phyloP scores from a whole-genome alignment of 2,329 filamentous ascomycete genomes.

The Phialophora verrucosa region DNA sequence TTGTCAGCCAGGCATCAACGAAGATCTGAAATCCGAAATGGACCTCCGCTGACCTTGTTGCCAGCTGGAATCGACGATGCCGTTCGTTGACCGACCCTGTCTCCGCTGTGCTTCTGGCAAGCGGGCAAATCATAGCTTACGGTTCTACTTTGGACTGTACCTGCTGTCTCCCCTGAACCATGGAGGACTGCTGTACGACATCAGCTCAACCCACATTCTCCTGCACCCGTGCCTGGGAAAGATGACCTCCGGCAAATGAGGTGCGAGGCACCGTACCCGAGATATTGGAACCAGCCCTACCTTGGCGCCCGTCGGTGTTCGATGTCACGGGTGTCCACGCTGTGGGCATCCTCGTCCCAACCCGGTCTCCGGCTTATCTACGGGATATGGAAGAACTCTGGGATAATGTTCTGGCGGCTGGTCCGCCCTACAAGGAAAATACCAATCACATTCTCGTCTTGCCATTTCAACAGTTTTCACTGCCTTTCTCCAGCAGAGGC shows the following conservation, averaged over 20 bases:
- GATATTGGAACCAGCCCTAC: neutral
- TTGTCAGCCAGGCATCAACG: neutral
- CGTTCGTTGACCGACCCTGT: neutral
- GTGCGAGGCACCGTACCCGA: neutral
- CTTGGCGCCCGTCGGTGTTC: neutral
- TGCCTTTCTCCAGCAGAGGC: neutral
- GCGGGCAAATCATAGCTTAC: neutral
- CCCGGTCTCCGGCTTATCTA: neutral
- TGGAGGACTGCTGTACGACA: neutral
- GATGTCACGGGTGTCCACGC: neutral
- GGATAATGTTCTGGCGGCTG: neutral
- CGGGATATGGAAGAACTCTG: neutral
- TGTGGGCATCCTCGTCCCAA: neutral
- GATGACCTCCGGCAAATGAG: neutral
- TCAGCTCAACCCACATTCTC: neutral
- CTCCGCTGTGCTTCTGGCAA: neutral
- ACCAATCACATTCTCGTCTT: neutral
- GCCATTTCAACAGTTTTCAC: neutral
- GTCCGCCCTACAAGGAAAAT: neutral
- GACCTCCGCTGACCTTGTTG: neutral
- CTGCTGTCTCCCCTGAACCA: neutral
- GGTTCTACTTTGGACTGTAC: no score
- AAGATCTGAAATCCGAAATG: neutral
- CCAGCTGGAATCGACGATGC: neutral
- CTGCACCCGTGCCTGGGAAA: neutral